Percentiles rank a stretch among this genome's conserved stretches.
phyloP scores from a whole-genome alignment of 1,284 basidiomycete genomes.

The Apiotrichum veenhuisii region DNA sequence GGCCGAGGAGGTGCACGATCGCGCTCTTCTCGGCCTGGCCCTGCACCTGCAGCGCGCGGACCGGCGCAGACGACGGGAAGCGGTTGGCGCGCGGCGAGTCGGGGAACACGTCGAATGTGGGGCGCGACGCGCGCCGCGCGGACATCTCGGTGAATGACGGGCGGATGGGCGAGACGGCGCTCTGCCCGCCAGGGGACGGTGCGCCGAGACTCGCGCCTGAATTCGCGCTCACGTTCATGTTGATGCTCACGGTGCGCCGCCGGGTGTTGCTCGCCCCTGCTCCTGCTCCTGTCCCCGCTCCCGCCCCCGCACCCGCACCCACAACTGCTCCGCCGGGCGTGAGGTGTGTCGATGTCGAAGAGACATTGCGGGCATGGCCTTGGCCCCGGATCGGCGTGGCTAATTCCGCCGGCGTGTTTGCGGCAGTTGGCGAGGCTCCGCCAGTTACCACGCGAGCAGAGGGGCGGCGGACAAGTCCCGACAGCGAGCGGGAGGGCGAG shows the following conservation, averaged over 20 bases:
- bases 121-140: slow-evolving; percentile 30
- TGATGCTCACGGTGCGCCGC: background rate
- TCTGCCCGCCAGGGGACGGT: background rate
- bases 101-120: slow-evolving; percentile 29
- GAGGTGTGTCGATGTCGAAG: background rate
- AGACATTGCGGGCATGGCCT: background rate
- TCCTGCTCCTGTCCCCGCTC: too few relatives aligned
- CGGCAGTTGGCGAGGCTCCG: background rate
- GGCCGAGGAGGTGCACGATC: slow-evolving; percentile 38
- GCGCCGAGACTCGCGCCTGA: too few relatives aligned
- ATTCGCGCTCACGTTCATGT: background rate
- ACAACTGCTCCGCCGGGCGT: too few relatives aligned
- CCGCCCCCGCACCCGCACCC: too few relatives aligned
- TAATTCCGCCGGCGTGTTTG: background rate
- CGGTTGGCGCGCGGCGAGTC: slow-evolving; percentile 22
- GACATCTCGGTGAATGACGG: slow-evolving; percentile 37
- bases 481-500: slow-evolving; percentile 1
- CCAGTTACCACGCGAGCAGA: background rate
- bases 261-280: too few relatives aligned
- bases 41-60: slow-evolving; percentile 5
- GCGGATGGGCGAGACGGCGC: slow-evolving; percentile 9
- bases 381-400: background rate
- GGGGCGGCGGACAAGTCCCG: slow-evolving; percentile 10
- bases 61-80: slow-evolving; percentile 35
- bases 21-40: slow-evolving; percentile 22